A percentile compares a stretch with the other conserved stretches of the same genome.
Conservation (phyloP, 2,329 filamentous ascomycete genomes). For the Cadophora sp. region DNA sequence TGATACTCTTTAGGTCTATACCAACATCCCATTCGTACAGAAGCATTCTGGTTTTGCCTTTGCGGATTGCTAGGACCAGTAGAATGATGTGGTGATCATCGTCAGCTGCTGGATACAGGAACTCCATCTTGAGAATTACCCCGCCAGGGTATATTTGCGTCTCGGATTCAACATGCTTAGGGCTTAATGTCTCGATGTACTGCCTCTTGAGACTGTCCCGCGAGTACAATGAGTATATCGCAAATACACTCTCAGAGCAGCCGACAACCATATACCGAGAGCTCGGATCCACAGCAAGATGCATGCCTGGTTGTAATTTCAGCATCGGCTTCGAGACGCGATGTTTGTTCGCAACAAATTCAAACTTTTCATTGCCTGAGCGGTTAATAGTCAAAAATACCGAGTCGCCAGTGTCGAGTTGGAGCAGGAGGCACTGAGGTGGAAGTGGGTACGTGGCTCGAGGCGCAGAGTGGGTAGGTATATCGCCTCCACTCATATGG, state of each 20-base stretch:
- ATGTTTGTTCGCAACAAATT: constrained; percentile 60
- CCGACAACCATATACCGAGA: constrained; percentile 73
- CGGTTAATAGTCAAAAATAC: constrained; percentile 76
- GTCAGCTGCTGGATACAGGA: constrained; percentile 73
- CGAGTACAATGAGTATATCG: constrained; percentile 73
- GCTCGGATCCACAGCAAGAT: constrained; percentile 79
- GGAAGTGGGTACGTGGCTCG: constrained; percentile 55
- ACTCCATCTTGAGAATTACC: constrained; percentile 85
- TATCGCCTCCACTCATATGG: constrained; percentile 46
- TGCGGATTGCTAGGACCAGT: constrained; percentile 64
- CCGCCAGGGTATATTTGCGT: constrained; percentile 60
- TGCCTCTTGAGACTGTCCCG: constrained; percentile 58
- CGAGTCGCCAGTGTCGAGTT: constrained; percentile 74
- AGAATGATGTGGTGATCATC: constrained; percentile 79
- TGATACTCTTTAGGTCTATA: constrained; percentile 54
- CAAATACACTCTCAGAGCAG: constrained; percentile 72
- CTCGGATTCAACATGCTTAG: constrained; percentile 63
- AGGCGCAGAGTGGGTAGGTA: background rate
- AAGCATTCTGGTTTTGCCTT: constrained; percentile 58
- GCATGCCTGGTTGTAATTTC: constrained; percentile 62
- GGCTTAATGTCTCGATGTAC: constrained; percentile 52
- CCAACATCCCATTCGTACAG: constrained; percentile 67
- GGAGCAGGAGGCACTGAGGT: constrained; percentile 81
- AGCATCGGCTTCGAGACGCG: constrained; percentile 59
- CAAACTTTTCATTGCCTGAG: constrained; percentile 49